phyloP scores from a whole-genome alignment of 257 asterid species.

The Fraxinus pennsylvanica region DNA sequence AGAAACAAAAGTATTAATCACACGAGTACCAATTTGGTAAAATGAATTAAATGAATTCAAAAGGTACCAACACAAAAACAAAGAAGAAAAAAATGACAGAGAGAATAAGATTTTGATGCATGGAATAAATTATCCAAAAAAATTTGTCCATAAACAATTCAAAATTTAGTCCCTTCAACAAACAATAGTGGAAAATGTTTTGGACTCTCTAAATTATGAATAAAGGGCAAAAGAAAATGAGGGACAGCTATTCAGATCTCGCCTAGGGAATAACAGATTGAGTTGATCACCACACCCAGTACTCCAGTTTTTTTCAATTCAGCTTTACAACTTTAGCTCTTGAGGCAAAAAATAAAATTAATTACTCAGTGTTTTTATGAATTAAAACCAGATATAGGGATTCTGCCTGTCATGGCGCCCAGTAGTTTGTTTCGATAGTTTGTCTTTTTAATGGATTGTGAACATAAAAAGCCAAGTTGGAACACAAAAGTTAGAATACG shows the following conservation, averaged over 20 bases:
- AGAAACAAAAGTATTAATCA: neutral
- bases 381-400: neutral
- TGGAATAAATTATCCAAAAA: neutral
- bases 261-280: neutral
- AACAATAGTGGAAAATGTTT: neutral
- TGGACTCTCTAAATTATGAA: neutral
- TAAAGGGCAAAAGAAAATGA: neutral
- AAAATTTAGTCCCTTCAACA: too few relatives aligned
- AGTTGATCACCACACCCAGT: neutral
- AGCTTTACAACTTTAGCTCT: neutral
- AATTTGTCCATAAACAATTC: too few relatives aligned
- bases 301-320: neutral
- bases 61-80: neutral
- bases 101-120: neutral
- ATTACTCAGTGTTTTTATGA: neutral
- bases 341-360: neutral
- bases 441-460: neutral
- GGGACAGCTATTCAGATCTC: neutral
- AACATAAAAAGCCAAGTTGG: neutral
- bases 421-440: neutral
- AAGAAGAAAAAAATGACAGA: neutral
- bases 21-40: conserved; percentile 7
- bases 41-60: neutral
- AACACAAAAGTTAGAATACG: too few relatives aligned
- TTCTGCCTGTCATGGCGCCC: neutral